Percentiles rank a stretch among this genome's conserved stretches.
Conservation (phyloP, 495 filamentous ascomycete genomes). For the Amphirosellinia nigrospora region DNA sequence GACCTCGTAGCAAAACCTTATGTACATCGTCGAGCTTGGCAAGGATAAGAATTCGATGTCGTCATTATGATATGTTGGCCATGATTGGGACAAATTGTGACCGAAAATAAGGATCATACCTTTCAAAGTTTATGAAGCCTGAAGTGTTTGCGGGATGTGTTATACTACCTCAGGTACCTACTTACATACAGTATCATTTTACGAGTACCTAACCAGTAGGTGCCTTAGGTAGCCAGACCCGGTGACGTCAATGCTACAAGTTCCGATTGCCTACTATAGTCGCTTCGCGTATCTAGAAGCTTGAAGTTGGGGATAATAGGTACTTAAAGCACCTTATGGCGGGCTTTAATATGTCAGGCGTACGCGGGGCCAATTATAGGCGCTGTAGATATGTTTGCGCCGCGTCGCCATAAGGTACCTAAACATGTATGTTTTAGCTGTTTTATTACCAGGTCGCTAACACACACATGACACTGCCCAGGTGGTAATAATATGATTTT, state of each 20-base stretch:
- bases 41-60: neutral
- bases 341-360: too few species aligned
- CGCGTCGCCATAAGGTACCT: neutral
- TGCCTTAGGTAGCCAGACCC: neutral
- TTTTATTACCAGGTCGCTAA: too few species aligned
- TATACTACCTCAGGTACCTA: too few species aligned
- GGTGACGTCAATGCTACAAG: neutral
- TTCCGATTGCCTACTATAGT: too few species aligned
- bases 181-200: too few species aligned
- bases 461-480: too few species aligned
- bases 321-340: too few species aligned
- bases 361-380: too few species aligned
- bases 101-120: neutral
- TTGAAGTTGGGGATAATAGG: too few species aligned
- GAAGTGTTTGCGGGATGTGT: neutral
- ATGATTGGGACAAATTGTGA: conserved; percentile 2
- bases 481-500: too few species aligned
- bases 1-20: neutral
- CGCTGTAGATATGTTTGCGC: neutral
- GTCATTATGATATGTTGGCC: neutral
- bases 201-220: too few species aligned
- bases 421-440: neutral
- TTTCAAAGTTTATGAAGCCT: neutral
- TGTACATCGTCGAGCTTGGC: neutral
- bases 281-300: too few species aligned